Conservation (phyloP, 345 rosid species). For the Eucalyptus cladocalyx region DNA sequence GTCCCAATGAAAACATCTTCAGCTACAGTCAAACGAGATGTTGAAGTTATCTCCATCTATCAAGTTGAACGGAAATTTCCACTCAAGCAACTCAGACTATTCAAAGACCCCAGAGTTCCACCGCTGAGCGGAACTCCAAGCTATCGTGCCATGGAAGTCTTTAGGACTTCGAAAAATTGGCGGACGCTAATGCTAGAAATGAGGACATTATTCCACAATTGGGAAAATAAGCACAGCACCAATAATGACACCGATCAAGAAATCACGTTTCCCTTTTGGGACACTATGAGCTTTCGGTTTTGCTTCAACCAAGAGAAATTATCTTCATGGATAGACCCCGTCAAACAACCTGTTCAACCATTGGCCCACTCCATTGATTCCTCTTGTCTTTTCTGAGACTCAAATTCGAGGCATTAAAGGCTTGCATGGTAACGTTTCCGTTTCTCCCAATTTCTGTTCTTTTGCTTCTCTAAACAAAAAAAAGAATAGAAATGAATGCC, state of each 20-base stretch:
- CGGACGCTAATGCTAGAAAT: background rate
- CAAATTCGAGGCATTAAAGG: no score
- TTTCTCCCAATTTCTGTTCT: no score
- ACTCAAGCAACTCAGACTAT: background rate
- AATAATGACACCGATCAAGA: background rate
- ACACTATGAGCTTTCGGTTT: background rate
- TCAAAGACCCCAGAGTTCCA: background rate
- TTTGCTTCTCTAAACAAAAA: accelerated
- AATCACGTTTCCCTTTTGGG: background rate
- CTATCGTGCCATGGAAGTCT: background rate
- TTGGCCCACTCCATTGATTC: background rate
- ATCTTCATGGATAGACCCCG: background rate
- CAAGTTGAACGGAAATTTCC: background rate
- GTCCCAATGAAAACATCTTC: background rate
- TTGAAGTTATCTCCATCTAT: background rate
- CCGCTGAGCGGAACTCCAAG: background rate
- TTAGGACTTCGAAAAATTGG: background rate
- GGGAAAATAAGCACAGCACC: background rate
- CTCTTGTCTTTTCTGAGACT: background rate
- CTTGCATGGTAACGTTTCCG: no score
- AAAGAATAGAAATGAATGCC: no score
- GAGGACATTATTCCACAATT: background rate
- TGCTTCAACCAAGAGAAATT: background rate
- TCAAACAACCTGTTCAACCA: background rate
- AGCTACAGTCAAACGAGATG: background rate